Conservation (phyloP, 768 basidiomycete genomes). For the Russula ochroleuca region DNA sequence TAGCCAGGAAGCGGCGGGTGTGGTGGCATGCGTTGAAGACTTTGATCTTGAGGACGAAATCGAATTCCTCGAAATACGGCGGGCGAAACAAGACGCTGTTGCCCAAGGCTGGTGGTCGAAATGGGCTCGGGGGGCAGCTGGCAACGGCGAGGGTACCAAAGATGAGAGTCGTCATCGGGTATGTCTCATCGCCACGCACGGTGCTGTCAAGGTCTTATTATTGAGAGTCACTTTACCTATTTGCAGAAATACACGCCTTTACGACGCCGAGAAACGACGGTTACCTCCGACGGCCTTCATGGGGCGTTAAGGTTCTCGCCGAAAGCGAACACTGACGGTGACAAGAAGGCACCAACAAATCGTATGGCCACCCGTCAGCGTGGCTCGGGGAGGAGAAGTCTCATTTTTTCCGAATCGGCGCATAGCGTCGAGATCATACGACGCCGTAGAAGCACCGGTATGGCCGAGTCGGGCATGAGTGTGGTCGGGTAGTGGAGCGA, state of each 20-base stretch:
- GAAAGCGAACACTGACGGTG: slow-evolving; percentile 14
- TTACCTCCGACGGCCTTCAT: slow-evolving; percentile 44
- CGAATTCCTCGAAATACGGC: slow-evolving; percentile 33
- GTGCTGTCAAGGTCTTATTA: not conserved
- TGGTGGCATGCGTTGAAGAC: slow-evolving; percentile 13
- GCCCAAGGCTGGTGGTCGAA: slow-evolving; percentile 49
- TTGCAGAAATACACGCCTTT: slow-evolving; percentile 36
- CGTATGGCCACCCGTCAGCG: slow-evolving; percentile 6
- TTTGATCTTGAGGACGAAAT: slow-evolving; percentile 27
- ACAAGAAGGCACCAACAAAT: slow-evolving; percentile 17
- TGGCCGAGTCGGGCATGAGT: slow-evolving; percentile 18
- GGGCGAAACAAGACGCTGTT: slow-evolving; percentile 34
- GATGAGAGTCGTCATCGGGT: slow-evolving; percentile 15
- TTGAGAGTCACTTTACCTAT: slow-evolving; percentile 20
- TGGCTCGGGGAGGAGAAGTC: slow-evolving; percentile 24
- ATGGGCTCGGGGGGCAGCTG: slow-evolving; percentile 40
- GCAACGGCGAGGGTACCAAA: not conserved
- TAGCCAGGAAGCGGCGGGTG: slow-evolving; percentile 10
- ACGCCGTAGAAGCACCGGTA: slow-evolving; percentile 26
- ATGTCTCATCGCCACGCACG: slow-evolving; percentile 10
- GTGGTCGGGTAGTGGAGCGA: slow-evolving; percentile 16
- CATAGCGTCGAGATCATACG: slow-evolving; percentile 27
- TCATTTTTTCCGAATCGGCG: slow-evolving; percentile 30
- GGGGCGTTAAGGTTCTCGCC: slow-evolving; percentile 31
- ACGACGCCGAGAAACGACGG: slow-evolving; percentile 45